Percentiles rank a stretch among this genome's conserved stretches.
Evolutionary conservation across 148 eudicot species (phyloP).

Genomic region (Cornus controversa): DNA sequence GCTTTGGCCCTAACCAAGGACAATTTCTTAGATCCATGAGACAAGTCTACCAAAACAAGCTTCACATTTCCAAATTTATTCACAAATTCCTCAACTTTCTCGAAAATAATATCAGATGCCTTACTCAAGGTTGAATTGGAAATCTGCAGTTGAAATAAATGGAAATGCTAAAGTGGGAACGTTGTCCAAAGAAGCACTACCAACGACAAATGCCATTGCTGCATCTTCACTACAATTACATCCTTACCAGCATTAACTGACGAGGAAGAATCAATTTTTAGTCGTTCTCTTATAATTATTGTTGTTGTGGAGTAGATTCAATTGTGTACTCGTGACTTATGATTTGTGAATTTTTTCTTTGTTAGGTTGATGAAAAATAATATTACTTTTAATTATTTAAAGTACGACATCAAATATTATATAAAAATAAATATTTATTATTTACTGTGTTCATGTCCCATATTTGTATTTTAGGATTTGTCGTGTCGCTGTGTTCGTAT

Average conservation of each 20-base stretch:
- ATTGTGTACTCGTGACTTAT: too few species aligned
- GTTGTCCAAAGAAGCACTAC: conserved; percentile 23
- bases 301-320: too few species aligned
- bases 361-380: too few species aligned
- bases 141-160: conserved; percentile 93
- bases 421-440: too few species aligned
- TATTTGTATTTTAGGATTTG: too few species aligned
- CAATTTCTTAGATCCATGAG: conserved; percentile 70
- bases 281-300: too few species aligned
- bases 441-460: too few species aligned
- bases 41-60: conserved; percentile 86
- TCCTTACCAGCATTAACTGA: conserved; percentile 21
- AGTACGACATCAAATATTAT: too few species aligned
- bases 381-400: too few species aligned
- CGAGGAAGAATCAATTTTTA: conserved; percentile 14
- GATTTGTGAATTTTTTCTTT: too few species aligned
- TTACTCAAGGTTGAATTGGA: conserved; percentile 74
- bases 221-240: conserved; percentile 20
- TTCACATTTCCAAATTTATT: conserved; percentile 55
- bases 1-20: conserved; percentile 81
- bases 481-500: too few species aligned
- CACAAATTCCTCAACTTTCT: conserved; percentile 62
- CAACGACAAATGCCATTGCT: conserved; percentile 24
- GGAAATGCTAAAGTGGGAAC: conserved; percentile 84
- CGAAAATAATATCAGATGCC: conserved; percentile 88